Percentiles rank a stretch among this genome's conserved stretches.
Conservation (phyloP, 495 filamentous ascomycete genomes). For the Evansstolkia leycettana region DNA sequence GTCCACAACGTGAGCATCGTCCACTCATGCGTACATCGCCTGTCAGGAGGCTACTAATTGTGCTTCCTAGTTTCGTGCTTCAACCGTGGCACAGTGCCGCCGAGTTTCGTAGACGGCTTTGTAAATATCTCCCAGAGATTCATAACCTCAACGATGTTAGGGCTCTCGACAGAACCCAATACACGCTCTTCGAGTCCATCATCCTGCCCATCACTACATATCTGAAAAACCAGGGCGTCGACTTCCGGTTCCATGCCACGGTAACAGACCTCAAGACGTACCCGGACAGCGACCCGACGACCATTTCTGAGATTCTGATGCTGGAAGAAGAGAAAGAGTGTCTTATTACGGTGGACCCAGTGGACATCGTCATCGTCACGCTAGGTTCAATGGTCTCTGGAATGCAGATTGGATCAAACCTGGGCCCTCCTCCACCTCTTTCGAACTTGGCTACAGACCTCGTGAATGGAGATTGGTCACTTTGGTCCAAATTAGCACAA, state of each 20-base stretch:
- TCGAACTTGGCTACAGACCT: conserved; percentile 3
- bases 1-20: conserved; percentile 19
- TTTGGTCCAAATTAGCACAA: conserved; percentile 11
- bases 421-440: background rate
- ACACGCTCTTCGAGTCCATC: conserved; percentile 30
- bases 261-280: conserved; percentile 16
- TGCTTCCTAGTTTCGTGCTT: conserved; percentile 15
- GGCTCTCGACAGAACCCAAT: conserved; percentile 17
- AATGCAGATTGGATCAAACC: conserved; percentile 10
- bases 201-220: conserved; percentile 24
- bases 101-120: conserved; percentile 19
- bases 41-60: background rate
- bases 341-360: conserved; percentile 5
- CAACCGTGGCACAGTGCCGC: conserved; percentile 26
- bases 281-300: background rate
- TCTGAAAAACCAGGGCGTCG: conserved; percentile 25
- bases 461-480: conserved; percentile 11
- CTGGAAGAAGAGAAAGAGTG: conserved; percentile 4
- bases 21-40: no score
- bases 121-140: conserved; percentile 14
- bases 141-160: conserved; percentile 13
- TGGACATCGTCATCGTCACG: conserved; percentile 14
- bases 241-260: conserved; percentile 26
- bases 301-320: background rate
- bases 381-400: conserved; percentile 14